A percentile compares a stretch with the other conserved stretches of the same genome.
Conservation (phyloP, 1,284 basidiomycete genomes). For the Boletellus dicymbophilus region DNA sequence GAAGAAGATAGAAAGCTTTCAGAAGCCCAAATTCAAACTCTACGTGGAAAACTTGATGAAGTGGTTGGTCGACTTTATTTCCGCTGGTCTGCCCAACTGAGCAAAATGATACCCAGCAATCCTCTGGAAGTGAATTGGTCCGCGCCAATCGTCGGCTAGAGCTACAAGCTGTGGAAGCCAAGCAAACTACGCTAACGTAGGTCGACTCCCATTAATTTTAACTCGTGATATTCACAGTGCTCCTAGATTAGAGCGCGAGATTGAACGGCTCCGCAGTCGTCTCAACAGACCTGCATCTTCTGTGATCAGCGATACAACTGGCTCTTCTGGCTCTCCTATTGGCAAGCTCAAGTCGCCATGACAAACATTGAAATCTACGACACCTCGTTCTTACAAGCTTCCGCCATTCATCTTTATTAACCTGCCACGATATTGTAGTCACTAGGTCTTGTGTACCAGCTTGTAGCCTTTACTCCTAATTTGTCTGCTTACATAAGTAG, state of each 20-base stretch:
- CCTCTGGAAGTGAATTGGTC: conserved; percentile 64
- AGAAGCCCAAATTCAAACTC: conserved; percentile 54
- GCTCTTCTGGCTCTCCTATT: conserved; percentile 24
- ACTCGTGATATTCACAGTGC: conserved; percentile 6
- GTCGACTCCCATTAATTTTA: conserved; percentile 24
- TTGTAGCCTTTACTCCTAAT: conserved; percentile 24
- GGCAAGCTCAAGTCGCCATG: conserved; percentile 29
- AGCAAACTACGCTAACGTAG: conserved; percentile 69
- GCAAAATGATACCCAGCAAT: conserved; percentile 60
- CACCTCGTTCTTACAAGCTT: neutral
- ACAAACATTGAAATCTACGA: conserved; percentile 1
- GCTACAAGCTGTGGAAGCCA: conserved; percentile 71
- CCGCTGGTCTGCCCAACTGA: conserved; percentile 3
- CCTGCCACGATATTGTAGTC: conserved; percentile 9
- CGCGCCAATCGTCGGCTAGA: conserved; percentile 75
- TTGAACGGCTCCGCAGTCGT: conserved; percentile 68
- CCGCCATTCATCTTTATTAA: no score
- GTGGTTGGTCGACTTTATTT: conserved; percentile 36
- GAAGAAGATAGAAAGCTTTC: conserved; percentile 67
- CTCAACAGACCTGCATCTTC: conserved; percentile 50
- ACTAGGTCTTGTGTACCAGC: conserved; percentile 18
- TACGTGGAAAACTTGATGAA: conserved; percentile 61
- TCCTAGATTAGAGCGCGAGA: conserved; percentile 63
- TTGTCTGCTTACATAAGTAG: no score
- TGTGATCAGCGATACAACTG: conserved; percentile 27